These are phyloP conservation scores for Aspergillus clavatus DNA, from an alignment of 2,329 filamentous ascomycete species.

Conservation along the genomic window DNA sequence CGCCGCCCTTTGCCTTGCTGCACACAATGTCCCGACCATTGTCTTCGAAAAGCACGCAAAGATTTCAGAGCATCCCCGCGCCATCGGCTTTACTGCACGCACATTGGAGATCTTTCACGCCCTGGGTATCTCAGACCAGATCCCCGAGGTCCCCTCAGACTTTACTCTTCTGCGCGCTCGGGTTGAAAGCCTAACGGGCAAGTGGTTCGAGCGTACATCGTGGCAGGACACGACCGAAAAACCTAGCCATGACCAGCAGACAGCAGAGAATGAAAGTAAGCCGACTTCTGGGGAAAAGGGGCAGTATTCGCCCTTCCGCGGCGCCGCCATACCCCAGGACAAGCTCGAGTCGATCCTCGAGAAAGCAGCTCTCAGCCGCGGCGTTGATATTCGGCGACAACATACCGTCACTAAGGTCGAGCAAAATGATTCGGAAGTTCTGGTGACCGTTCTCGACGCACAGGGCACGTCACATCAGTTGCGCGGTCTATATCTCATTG, in stretches of 20 bases:
- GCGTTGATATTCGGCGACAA: conserved; percentile 34
- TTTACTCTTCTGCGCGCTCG: conserved; percentile 19
- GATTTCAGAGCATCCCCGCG: conserved; percentile 36
- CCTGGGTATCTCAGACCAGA: conserved; percentile 24
- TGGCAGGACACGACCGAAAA: conserved; percentile 14
- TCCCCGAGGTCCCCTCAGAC: conserved; percentile 13
- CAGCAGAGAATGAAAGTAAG: too few species aligned
- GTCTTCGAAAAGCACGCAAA: conserved; percentile 37
- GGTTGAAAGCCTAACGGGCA: conserved; percentile 17
- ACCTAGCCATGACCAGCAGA: neutral
- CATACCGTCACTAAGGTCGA: conserved; percentile 22
- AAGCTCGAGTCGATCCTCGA: conserved; percentile 39
- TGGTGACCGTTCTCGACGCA: conserved; percentile 17
- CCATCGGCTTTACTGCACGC: conserved; percentile 34
- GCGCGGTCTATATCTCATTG: conserved; percentile 35
- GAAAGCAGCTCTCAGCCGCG: conserved; percentile 27
- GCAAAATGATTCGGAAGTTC: conserved; percentile 24
- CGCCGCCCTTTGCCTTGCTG: conserved; percentile 35
- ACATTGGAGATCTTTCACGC: conserved; percentile 37
- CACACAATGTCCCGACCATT: conserved; percentile 27
- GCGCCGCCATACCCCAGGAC: conserved; percentile 37
- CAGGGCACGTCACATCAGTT: conserved; percentile 14
- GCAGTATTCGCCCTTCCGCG: conserved; percentile 21
- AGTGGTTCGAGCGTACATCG: conserved; percentile 15
- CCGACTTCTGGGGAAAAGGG: conserved; percentile 4